Base-by-base conservation (phyloP, 2,329 filamentous ascomycete genomes). In the Colletotrichum sp. region DNA sequence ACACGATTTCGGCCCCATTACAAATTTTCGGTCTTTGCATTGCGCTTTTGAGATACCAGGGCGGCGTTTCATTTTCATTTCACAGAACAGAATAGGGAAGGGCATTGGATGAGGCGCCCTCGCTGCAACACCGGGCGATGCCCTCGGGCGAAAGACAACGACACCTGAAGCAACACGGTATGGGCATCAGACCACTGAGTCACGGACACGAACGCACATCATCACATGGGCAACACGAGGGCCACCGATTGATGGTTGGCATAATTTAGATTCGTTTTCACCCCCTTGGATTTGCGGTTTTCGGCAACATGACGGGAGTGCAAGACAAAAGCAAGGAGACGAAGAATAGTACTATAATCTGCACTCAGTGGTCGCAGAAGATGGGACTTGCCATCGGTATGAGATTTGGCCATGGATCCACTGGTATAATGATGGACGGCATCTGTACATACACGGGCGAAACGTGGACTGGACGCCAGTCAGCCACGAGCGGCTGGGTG, bases 41-140 rank as follows among this genome's bases (percentile, higher is more conserved):
- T 75, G 71, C 65, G 62, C 66, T 76, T 77, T 78, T 69, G 75
- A 79, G 78, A 79, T 79, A 79, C 78, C 78, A 79, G 75, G 78
- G 52, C 52, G 78, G 78, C 78, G 78, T 79, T 79, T 78, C 68
- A 19, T 44, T 63, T 69, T 78, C 64, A 71, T 67, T 72, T 76
- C 52, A 65, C 57, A 32, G 59, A 29, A 36, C 30, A 72, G 49
- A 57, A 32, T 36, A 72, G 19, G 30, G 63, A 62, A 66, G 61
- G 49, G 65, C 64, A 66, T 65, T 72, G 76, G 73, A 69, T 62
- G 61, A 64, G 63, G 55, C n/a, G 8, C 27, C 61, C 30, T 36
- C 25, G 32, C 55, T 16, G 44, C 62, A 57, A 61, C 27, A 62
- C 11, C 52, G 9, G 55, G 57, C 39, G 39, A 72, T 25, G 55